These are phyloP conservation scores for Arabidopsis suecica DNA, from an alignment of 345 rosid genomes.

Conservation along the genomic window DNA sequence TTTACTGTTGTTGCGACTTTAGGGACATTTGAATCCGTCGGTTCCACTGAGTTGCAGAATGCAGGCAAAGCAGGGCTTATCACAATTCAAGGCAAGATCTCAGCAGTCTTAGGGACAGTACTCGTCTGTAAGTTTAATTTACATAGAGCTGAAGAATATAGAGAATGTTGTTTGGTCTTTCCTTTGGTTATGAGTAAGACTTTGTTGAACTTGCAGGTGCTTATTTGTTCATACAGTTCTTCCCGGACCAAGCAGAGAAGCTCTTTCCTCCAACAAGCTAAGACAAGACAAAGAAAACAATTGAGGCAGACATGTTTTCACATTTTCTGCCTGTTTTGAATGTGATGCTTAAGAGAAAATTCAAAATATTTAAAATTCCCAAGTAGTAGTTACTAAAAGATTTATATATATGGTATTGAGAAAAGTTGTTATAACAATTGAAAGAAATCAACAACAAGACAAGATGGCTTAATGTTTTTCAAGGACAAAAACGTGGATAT, in stretches of 20 bases:
- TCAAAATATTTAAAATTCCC: background rate
- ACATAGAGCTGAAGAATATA: background rate
- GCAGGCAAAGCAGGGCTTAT: constrained; percentile 95
- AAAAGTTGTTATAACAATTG: constrained; percentile 36
- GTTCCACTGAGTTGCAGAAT: constrained; percentile 69
- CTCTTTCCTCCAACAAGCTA: constrained; percentile 60
- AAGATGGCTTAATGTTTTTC: constrained; percentile 21
- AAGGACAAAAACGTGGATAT: constrained; percentile 18
- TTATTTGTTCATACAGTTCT: constrained; percentile 77
- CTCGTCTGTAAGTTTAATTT: constrained; percentile 76
- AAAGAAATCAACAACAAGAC: constrained; percentile 27
- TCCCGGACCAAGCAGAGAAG: constrained; percentile 95
- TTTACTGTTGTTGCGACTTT: constrained; percentile 18
- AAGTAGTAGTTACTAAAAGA: constrained; percentile 22
- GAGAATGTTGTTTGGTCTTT: background rate
- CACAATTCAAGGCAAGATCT: constrained; percentile 88
- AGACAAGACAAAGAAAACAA: constrained; percentile 18
- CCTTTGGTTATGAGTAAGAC: constrained; percentile 5
- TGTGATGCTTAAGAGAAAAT: constrained; percentile 28
- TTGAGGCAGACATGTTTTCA: constrained; percentile 36
- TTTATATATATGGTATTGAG: constrained; percentile 33
- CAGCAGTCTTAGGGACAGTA: constrained; percentile 90
- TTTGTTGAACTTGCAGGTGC: constrained; percentile 62
- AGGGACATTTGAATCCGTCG: constrained; percentile 84
- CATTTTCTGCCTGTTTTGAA: constrained; percentile 27